These are phyloP conservation scores for Helotiales sp. DNA, from an alignment of 2,329 filamentous ascomycete species.

Conservation along the genomic window DNA sequence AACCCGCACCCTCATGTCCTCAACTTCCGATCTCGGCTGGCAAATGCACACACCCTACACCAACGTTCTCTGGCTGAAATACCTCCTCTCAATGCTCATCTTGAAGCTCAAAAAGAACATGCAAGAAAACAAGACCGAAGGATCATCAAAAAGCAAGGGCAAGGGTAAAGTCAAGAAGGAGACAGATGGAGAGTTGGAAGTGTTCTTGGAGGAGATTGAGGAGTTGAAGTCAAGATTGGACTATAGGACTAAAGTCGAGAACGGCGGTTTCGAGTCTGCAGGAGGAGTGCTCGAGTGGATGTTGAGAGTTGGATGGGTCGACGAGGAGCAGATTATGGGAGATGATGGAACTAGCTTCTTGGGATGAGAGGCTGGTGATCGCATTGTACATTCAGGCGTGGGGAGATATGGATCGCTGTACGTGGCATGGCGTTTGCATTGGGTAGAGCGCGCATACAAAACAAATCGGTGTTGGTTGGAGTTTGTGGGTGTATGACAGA, in stretches of 20 bases:
- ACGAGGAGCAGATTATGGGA: constrained; percentile 18
- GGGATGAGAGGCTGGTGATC: neutral
- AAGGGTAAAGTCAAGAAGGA: constrained; percentile 28
- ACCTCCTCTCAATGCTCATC: constrained; percentile 56
- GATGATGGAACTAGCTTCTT: neutral
- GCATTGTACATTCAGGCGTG: neutral
- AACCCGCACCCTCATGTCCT: constrained; percentile 11
- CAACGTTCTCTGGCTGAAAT: constrained; percentile 66
- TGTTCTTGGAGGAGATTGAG: constrained; percentile 49
- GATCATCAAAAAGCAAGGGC: neutral
- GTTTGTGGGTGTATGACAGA: neutral
- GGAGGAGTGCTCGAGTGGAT: constrained; percentile 23
- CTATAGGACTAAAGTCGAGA: constrained; percentile 30
- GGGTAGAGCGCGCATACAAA: neutral
- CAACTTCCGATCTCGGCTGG: constrained; percentile 43
- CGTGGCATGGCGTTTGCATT: neutral
- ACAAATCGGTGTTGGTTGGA: too few relatives aligned
- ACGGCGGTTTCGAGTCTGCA: constrained; percentile 25
- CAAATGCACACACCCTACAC: constrained; percentile 57
- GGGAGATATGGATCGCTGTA: neutral
- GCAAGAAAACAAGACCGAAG: neutral
- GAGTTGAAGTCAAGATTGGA: constrained; percentile 57
- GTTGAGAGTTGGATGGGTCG: constrained; percentile 25
- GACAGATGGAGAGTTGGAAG: constrained; percentile 38
- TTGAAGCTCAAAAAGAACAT: constrained; percentile 10